phyloP scores from a whole-genome alignment of 2,329 filamentous ascomycete species.

The Exophiala spinifera region DNA sequence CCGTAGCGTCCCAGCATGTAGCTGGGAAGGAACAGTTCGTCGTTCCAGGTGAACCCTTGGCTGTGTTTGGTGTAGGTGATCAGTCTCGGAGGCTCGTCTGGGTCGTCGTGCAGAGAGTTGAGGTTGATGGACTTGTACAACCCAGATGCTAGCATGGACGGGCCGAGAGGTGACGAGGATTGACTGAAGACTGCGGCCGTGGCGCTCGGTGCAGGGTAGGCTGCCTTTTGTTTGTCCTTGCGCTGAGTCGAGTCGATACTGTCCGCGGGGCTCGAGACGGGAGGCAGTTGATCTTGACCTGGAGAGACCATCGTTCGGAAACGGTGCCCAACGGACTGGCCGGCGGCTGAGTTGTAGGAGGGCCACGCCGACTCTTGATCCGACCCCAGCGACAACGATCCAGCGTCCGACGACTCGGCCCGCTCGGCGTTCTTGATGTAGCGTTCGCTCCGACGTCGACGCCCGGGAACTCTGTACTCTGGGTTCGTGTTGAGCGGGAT shows the following conservation, averaged over 20 bases:
- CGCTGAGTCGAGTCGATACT: constrained; percentile 13
- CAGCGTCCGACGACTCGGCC: constrained; percentile 23
- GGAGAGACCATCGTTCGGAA: constrained; percentile 19
- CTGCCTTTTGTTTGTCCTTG: constrained; percentile 27
- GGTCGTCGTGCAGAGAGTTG: constrained; percentile 25
- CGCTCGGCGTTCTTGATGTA: constrained; percentile 16
- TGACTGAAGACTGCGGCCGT: constrained; percentile 16
- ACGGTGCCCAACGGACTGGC: background rate
- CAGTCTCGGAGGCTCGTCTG: constrained; percentile 28
- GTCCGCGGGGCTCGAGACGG: background rate
- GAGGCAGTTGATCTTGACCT: constrained; percentile 6
- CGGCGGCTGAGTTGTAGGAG: constrained; percentile 18
- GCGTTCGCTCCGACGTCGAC: constrained; percentile 23
- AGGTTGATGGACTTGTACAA: constrained; percentile 32
- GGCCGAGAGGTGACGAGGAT: constrained; percentile 26
- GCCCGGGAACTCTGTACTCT: constrained; percentile 12
- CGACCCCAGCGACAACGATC: constrained; percentile 25
- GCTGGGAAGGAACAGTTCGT: constrained; percentile 31
- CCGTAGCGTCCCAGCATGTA: constrained; percentile 30
- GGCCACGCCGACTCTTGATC: constrained; percentile 20
- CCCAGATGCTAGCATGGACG: constrained; percentile 29
- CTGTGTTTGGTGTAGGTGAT: constrained; percentile 30
- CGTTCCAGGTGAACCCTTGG: constrained; percentile 32
- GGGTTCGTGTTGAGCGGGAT: constrained; percentile 22
- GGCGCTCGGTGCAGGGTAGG: constrained; percentile 17